Evolutionary conservation across 768 basidiomycete genomes (phyloP).

Genomic region (Podaxis carcinomalis): DNA sequence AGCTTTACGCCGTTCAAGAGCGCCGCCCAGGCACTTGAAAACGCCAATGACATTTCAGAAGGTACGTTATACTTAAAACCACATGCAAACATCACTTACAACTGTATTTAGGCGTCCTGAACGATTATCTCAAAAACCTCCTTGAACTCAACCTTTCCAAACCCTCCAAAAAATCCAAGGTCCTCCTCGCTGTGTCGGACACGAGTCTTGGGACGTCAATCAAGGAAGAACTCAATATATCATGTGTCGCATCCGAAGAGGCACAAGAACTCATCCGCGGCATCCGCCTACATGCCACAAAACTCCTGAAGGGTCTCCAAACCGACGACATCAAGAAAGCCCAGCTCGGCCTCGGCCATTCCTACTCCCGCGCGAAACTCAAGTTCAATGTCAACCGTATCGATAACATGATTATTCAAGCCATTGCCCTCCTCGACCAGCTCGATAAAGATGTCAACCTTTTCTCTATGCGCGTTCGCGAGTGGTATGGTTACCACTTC

Average conservation of each 20-base stretch:
- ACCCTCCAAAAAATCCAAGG: conserved; percentile 60
- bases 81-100: neutral
- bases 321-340: conserved; percentile 86
- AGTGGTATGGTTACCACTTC: conserved; percentile 99
- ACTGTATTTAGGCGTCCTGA: conserved; percentile 62
- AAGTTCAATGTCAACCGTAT: conserved; percentile 97
- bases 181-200: conserved; percentile 81
- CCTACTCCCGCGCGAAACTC: conserved; percentile 94
- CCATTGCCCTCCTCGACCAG: conserved; percentile 96
- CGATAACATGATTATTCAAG: conserved; percentile 99
- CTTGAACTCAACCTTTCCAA: conserved; percentile 87
- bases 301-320: conserved; percentile 85
- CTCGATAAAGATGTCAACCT: conserved; percentile 99
- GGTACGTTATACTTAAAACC: conserved; percentile 43
- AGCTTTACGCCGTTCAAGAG: conserved; percentile 94
- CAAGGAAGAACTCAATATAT: conserved; percentile 63
- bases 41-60: conserved; percentile 94
- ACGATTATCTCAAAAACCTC: conserved; percentile 77
- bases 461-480: conserved; percentile 96
- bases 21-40: conserved; percentile 91
- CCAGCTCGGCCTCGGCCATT: conserved; percentile 95
- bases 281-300: conserved; percentile 86
- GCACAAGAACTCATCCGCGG: conserved; percentile 87
- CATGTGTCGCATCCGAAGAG: conserved; percentile 79
- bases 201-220: conserved; percentile 71